These are phyloP conservation scores for Takakia lepidozioides DNA, from an alignment of 225 moss, liverwort and hornwort genomes.

Conservation along the genomic window DNA sequence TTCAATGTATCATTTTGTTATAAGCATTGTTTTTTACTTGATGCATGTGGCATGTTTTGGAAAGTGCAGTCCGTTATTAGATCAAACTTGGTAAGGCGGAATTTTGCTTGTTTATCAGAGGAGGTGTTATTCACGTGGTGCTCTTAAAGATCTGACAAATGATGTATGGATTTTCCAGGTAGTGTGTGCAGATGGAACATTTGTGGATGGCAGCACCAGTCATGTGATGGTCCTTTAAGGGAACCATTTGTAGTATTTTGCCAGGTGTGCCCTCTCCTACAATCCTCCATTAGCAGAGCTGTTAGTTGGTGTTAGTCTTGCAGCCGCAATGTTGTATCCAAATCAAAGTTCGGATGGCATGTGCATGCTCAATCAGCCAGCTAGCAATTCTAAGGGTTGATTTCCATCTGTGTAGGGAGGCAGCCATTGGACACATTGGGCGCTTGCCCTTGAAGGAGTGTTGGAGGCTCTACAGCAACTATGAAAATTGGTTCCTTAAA, in stretches of 20 bases:
- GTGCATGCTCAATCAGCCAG: too few species aligned
- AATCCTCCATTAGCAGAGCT: background rate
- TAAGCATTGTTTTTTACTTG: too few species aligned
- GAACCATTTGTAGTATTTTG: slow-evolving; percentile 91
- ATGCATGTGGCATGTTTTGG: too few species aligned
- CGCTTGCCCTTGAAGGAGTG: slow-evolving; percentile 69
- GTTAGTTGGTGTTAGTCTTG: too few species aligned
- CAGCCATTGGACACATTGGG: slow-evolving; percentile 96
- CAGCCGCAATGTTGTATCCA: too few species aligned
- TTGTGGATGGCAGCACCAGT: slow-evolving; percentile 91
- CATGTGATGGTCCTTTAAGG: slow-evolving; percentile 86
- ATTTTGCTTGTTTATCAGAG: too few species aligned
- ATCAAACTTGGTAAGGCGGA: too few species aligned
- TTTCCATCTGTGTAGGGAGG: slow-evolving; percentile 54
- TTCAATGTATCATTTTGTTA: too few species aligned
- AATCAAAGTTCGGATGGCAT: too few species aligned
- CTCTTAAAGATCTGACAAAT: too few species aligned
- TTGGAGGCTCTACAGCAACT: slow-evolving; percentile 49
- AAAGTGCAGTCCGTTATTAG: too few species aligned
- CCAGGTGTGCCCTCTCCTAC: slow-evolving; percentile 37
- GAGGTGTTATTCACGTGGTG: too few species aligned
- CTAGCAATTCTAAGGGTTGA: background rate
- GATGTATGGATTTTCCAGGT: slow-evolving; percentile 40
- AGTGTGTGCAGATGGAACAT: slow-evolving; percentile 93
- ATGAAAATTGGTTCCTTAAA: slow-evolving; percentile 6